A percentile compares a stretch with the other conserved stretches of the same genome.
Evolutionary conservation across 2,329 filamentous ascomycete genomes (phyloP).

Genomic region (Aspergillus melleus): DNA sequence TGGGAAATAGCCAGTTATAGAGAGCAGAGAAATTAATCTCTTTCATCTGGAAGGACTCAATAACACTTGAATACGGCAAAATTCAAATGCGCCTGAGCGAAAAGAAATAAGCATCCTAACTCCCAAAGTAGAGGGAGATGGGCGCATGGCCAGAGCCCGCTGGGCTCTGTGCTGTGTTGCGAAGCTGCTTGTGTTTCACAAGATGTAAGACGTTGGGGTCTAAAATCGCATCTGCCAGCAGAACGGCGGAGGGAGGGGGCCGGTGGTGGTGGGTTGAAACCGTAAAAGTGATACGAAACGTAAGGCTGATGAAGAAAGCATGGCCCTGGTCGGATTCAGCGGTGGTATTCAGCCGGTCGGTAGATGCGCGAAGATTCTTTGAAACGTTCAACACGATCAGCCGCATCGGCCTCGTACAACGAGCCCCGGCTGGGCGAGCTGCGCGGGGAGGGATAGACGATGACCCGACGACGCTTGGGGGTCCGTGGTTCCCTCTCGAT

Average conservation of each 20-base stretch:
- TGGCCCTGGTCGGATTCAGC: constrained; percentile 18
- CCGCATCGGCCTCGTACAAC: constrained; percentile 35
- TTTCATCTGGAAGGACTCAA: not conserved
- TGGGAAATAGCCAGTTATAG: not conserved
- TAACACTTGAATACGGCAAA: not conserved
- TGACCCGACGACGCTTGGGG: constrained; percentile 30
- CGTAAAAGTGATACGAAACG: not conserved
- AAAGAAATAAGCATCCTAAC: not conserved
- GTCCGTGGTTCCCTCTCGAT: constrained; percentile 30
- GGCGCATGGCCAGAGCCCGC: not conserved
- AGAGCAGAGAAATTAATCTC: not conserved
- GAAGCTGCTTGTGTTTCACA: not conserved
- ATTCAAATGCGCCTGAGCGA: constrained; percentile 7
- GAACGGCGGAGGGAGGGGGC: not conserved
- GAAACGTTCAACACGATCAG: constrained; percentile 34
- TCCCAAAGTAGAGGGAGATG: constrained; percentile 4
- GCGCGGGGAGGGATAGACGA: constrained; percentile 37
- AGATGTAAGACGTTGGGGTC: not conserved
- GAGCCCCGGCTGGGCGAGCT: constrained; percentile 37
- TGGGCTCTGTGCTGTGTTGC: not conserved
- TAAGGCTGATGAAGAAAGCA: not conserved
- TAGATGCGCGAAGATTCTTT: constrained; percentile 31
- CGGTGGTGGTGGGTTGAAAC: not conserved
- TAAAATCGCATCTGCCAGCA: constrained; percentile 8
- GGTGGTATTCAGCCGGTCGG: constrained; percentile 32